Base-by-base conservation (phyloP, 2,329 filamentous ascomycete genomes). In the Aquanectria penicillioides region DNA sequence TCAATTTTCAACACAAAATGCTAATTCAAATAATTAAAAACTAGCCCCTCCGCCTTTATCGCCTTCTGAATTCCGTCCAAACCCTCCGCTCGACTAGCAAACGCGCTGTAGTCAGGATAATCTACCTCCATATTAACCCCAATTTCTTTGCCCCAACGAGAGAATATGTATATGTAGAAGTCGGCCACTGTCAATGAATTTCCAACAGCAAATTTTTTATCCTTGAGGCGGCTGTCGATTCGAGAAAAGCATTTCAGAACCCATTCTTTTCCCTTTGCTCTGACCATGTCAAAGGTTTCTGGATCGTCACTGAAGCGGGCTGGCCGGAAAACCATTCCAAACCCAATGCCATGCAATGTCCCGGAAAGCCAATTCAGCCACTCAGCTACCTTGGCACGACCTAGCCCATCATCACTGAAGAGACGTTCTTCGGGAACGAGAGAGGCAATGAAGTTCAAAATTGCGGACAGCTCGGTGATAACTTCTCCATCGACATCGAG, bases 321-420 rank as follows among this genome's bases (percentile, higher is more conserved):
- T 0, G 75, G 74, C 8, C 68, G 63, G 6, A 65, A 53, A 2
- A 62, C 46, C 26, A 69, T 68, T 6, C 54, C 71, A 18, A 68
- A 75, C 0, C 68, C 75, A 10, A 62, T 12, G 4, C 63, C 60
- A 31, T 78, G 75, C 4, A 76, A 46, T 1, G 71, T 72, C 0
- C 71, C 73, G 2, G 73, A 72, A 1, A 78, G 57, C 64, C 70
- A 77, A 2, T 57, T 60, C 13, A 73, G 31, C 76, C 76, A 78
- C 48, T 77, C 69, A 1, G 63, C 12, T 0, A 70, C 65, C 31
- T 66, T 70, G 3, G 74, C 70, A 0, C 59, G 63, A 4, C 70
- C 64, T 1, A 74, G 11, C 0, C 41, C 2, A 0, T 51, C 54
- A 2, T 41, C n/a, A 0, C 74, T 74, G 0, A 72, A 28, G 0